A percentile compares a stretch with the other conserved stretches of the same genome.
Conservation (phyloP, 2,329 filamentous ascomycete species). For the Diaporthe citrichinensis region DNA sequence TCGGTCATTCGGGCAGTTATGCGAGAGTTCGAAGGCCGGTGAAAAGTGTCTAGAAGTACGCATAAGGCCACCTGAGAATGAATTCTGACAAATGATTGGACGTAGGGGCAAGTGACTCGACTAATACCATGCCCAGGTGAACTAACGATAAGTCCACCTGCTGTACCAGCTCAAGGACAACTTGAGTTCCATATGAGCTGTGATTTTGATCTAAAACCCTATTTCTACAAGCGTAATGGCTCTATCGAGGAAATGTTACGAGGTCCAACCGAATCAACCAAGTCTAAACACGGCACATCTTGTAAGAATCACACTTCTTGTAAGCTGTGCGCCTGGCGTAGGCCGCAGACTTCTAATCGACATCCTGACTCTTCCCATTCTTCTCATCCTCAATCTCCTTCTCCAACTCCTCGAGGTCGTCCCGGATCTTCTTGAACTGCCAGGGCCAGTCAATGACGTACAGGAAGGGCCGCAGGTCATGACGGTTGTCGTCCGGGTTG, state of each 20-base stretch:
- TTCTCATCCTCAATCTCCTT: slow-evolving; percentile 43
- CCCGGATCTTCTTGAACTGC: slow-evolving; percentile 59
- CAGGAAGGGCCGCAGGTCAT: slow-evolving; percentile 57
- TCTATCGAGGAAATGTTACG: not conserved
- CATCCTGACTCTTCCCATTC: not conserved
- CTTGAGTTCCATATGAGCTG: too few species aligned
- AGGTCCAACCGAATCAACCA: not conserved
- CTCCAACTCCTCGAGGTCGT: slow-evolving; percentile 53
- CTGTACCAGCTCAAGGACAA: too few species aligned
- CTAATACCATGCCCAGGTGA: too few species aligned
- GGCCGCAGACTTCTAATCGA: slow-evolving; percentile 22
- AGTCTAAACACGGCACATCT: not conserved
- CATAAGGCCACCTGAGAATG: too few species aligned
- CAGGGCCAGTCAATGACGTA: slow-evolving; percentile 57
- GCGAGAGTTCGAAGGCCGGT: too few species aligned
- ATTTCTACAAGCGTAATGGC: too few species aligned
- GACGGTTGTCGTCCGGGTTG: slow-evolving; percentile 57
- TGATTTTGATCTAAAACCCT: too few species aligned
- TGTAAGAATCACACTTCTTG: not conserved
- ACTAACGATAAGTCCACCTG: too few species aligned
- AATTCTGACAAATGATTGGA: too few species aligned
- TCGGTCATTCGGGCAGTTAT: too few species aligned
- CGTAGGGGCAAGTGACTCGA: too few species aligned
- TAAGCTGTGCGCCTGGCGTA: not conserved
- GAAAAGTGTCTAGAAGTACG: too few species aligned